These are phyloP conservation scores for Penicillium sp. DNA, from an alignment of 2,329 filamentous ascomycete genomes.

Conservation along the genomic window DNA sequence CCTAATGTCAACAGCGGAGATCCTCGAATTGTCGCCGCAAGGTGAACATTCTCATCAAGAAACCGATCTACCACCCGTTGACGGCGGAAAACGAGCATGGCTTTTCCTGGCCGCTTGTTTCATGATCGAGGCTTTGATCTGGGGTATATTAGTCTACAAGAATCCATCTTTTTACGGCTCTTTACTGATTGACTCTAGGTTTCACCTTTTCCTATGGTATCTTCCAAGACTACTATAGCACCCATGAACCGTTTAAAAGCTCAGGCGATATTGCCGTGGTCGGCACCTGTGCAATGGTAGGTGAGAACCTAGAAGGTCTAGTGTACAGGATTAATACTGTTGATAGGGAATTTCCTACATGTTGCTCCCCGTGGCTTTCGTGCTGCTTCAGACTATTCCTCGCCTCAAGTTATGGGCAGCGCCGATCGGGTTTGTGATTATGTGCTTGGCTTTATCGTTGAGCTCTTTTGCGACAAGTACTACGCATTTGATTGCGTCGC, in stretches of 20 bases:
- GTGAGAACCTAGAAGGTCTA: not conserved
- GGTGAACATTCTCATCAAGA: constrained; percentile 5
- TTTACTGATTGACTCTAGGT: constrained; percentile 7
- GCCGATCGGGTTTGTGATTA: constrained; percentile 17
- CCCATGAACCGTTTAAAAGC: constrained; percentile 50
- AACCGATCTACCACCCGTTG: constrained; percentile 28
- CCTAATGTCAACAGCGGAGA: no score
- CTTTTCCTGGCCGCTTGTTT: constrained; percentile 49
- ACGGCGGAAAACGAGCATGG: constrained; percentile 40
- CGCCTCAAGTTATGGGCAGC: constrained; percentile 16
- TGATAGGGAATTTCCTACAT: constrained; percentile 19
- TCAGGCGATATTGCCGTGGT: constrained; percentile 53
- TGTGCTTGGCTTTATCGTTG: constrained; percentile 20
- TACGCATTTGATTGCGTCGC: constrained; percentile 19
- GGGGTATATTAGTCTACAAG: constrained; percentile 38
- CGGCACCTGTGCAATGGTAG: constrained; percentile 43
- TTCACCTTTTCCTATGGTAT: constrained; percentile 36
- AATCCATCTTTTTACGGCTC: constrained; percentile 1
- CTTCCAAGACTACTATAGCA: constrained; percentile 64
- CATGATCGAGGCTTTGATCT: constrained; percentile 50
- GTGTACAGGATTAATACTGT: not conserved
- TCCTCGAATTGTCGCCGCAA: no score
- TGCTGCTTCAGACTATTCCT: constrained; percentile 16
- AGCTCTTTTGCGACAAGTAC: constrained; percentile 21
- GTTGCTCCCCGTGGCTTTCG: constrained; percentile 17